These are phyloP conservation scores for Lipomyces kockii DNA, from an alignment of 805 yeast genomes.

Conservation along the genomic window DNA sequence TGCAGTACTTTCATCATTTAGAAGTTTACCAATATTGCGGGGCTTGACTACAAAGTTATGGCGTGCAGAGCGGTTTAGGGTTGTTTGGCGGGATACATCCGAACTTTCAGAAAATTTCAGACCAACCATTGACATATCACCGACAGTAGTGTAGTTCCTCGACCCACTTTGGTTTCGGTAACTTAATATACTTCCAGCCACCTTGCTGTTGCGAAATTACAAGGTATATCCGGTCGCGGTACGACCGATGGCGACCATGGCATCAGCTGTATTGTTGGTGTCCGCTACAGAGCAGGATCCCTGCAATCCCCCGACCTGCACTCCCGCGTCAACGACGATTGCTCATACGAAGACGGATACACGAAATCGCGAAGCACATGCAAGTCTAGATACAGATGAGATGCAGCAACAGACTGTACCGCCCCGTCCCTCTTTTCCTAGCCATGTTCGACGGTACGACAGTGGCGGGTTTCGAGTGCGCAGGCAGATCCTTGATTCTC, in stretches of 20 bases:
- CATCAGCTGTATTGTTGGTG: background rate
- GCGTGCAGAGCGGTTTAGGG: background rate
- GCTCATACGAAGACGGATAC: background rate
- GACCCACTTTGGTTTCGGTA: background rate
- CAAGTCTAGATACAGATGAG: background rate
- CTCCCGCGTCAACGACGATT: background rate
- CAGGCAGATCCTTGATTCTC: slow-evolving; percentile 24
- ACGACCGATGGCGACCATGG: background rate
- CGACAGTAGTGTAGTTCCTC: background rate
- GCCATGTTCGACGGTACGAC: slow-evolving; percentile 16
- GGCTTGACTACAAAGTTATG: too few relatives aligned
- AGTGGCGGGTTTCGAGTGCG: slow-evolving; percentile 32
- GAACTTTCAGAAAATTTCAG: background rate
- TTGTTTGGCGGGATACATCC: background rate
- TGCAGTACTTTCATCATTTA: too few relatives aligned
- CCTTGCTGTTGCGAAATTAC: background rate
- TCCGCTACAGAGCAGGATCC: background rate
- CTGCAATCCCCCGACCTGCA: background rate
- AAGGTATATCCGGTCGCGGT: background rate
- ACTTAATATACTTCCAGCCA: background rate
- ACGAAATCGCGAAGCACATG: background rate
- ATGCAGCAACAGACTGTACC: background rate
- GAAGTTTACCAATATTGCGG: too few relatives aligned
- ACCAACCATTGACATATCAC: too few relatives aligned
- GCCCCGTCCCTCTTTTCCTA: background rate